Conservation (phyloP, 805 yeast genomes). For the Candida parachauliodes region DNA sequence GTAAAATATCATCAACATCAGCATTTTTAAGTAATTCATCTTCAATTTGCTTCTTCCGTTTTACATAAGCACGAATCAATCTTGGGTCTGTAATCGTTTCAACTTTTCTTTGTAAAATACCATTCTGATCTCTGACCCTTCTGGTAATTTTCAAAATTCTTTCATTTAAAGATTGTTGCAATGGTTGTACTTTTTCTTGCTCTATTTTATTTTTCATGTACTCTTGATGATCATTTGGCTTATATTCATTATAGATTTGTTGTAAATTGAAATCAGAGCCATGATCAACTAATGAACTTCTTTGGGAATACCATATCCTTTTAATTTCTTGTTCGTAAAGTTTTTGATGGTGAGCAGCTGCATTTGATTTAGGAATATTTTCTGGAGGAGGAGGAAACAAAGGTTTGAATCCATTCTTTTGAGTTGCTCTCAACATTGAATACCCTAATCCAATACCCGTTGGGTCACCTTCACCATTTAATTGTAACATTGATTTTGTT, state of each 20-base stretch:
- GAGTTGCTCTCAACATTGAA: constrained; percentile 84
- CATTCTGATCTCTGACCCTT: constrained; percentile 78
- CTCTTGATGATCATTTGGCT: constrained; percentile 30
- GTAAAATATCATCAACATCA: constrained; percentile 67
- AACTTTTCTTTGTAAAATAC: constrained; percentile 75
- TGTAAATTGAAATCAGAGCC: constrained; percentile 36
- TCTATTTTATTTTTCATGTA: constrained; percentile 31
- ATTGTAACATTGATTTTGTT: constrained; percentile 93
- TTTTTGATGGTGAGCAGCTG: constrained; percentile 66
- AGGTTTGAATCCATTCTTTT: constrained; percentile 84
- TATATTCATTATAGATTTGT: constrained; percentile 35
- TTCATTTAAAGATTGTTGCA: constrained; percentile 14
- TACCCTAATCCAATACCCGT: constrained; percentile 88
- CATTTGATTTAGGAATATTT: constrained; percentile 35
- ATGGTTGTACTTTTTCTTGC: constrained; percentile 18
- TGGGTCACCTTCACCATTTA: constrained; percentile 94
- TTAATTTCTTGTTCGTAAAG: constrained; percentile 87
- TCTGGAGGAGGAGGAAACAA: constrained; percentile 34
- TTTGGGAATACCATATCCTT: constrained; percentile 87
- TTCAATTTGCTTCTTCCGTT: constrained; percentile 63
- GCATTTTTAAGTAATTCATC: constrained; percentile 51
- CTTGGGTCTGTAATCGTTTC: constrained; percentile 82
- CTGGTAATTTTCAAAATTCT: constrained; percentile 57
- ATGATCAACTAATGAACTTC: constrained; percentile 47
- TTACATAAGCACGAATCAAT: constrained; percentile 79